Base-by-base conservation (phyloP, 345 rosid species). In the Cochlearia excelsa region DNA sequence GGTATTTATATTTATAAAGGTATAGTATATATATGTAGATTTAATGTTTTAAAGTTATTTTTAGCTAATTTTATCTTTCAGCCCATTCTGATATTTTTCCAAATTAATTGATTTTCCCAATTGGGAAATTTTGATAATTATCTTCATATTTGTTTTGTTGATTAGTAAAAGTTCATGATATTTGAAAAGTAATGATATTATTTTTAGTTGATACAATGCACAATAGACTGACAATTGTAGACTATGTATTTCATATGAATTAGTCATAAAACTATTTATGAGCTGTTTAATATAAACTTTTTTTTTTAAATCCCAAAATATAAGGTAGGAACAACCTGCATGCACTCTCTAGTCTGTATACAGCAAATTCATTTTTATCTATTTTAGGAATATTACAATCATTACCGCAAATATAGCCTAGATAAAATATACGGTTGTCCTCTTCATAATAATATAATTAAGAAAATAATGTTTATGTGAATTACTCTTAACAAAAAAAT, bases 391-490 rank as follows among this genome's bases (percentile, higher is more conserved):
- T 16, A 6, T 16, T 5, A 16, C 4, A 30, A 16, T 5, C 9
- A 40, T 61, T 4, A 3, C 26, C 30, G 37, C 28, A 29, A 27
- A 16, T n/a, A 26, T 43, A 7, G 3, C 16, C 30, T 49, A 47
- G 9, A 33, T 45, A 59, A n/a, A 10, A 54, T 38, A 46, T 59
- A 35, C 64, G 34, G n/a, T 7, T 59, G 64, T 46, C 16, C 1
- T 33, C 26, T 10, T 3, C 5, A 41, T 6, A 56, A 41, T 39
- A 54, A 37, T 26, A 33, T 35, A 38, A 16, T 16, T 16, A 16
- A 16, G 23, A 16, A 16, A 16, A 16, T 16, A 16, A 16, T 16
- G 23, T 16, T 16, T 16, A 16, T 16, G 23, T 16, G 23, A 16
- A 16, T 16, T 16, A 16, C 23, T 16, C 23, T 3, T 3, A 35